Evolutionary conservation across 2,329 filamentous ascomycete species (phyloP), one percentile per base, ranked within the genome.

Genomic region (Phaeosphaeriaceae sp.): DNA sequence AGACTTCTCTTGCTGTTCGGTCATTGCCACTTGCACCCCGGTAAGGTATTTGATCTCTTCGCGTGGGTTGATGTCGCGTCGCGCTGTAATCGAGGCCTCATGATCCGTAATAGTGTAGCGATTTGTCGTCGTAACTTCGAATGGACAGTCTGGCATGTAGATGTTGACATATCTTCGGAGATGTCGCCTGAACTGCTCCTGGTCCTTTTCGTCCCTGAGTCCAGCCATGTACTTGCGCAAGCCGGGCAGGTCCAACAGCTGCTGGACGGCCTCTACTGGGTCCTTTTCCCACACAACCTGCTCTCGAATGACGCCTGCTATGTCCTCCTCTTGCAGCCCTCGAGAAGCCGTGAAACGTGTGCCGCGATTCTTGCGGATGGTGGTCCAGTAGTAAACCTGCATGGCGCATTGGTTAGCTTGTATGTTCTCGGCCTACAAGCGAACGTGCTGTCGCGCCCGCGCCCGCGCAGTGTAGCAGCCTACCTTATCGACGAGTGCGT

Each of bases 381-480:
- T 91, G 6, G 94, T 94, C 94, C 95, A 98, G 82, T 95, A 99
- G 79, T 91, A 97, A 10, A 92, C 90, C 94, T 97, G 66, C 46
- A 51, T 45, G 17, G 53, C 45, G 60, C 51, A 48, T 24, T 48
- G 42, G 52, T 73, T 55, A 71, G 67, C 48, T 40, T 11, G 21
- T n/a, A 45, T 48, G 47, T 44, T 62, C 51, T 20, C 19, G 40
- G 48, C 19, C 24, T 20, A 45, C 56, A 53, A 36, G 61, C 67
- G 62, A 61, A 58, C 54, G 45, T 24, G 15, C 19, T 27, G 54
- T 48, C 60, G 60, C 57, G 52, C 17, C 27, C 33, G 36, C 19
- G 20, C 24, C 27, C 33, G 36, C 19, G 20, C 24, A 46, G 42
- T 42, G 41, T 10, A 33, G 21, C 46, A 53, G 55, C 91, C 80